A percentile compares a stretch with the other conserved stretches of the same genome.
Evolutionary conservation across 306 rosid genomes (phyloP).

Genomic region (Quercus variabilis): DNA sequence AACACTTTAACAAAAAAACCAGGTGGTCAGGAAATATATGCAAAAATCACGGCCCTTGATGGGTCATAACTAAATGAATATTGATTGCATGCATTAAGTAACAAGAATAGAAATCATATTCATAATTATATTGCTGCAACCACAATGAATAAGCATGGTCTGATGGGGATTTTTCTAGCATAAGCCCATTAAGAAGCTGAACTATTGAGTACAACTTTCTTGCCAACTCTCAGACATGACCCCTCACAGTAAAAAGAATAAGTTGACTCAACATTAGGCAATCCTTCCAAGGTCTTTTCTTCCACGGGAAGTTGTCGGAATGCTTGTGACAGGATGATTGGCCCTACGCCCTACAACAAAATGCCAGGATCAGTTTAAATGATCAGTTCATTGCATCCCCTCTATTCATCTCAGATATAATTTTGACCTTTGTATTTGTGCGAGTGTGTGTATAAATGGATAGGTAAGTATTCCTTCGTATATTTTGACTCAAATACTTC

Average conservation of each 20-base stretch:
- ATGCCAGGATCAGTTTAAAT: constrained; percentile 29
- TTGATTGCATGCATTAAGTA: constrained; percentile 37
- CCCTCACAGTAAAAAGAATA: constrained; percentile 18
- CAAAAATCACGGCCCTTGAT: constrained; percentile 27
- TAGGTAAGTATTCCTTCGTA: not conserved
- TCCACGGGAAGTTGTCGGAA: constrained; percentile 77
- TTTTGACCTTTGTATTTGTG: not conserved
- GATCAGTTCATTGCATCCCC: constrained; percentile 4
- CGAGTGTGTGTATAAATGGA: too few relatives aligned
- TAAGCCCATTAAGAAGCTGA: constrained; percentile 39
- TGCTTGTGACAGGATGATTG: constrained; percentile 70
- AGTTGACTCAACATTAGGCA: constrained; percentile 42
- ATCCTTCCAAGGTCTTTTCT: constrained; percentile 92
- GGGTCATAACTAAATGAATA: constrained; percentile 40
- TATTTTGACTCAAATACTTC: not conserved
- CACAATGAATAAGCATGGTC: constrained; percentile 57
- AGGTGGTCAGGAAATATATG: not conserved
- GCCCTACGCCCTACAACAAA: constrained; percentile 71
- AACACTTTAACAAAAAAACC: not conserved
- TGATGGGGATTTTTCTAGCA: constrained; percentile 32
- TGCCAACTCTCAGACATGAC: constrained; percentile 36
- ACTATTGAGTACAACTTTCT: constrained; percentile 36
- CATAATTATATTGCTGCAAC: constrained; percentile 62
- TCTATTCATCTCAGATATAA: constrained; percentile 12
- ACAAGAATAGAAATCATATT: constrained; percentile 27